A percentile compares a stretch with the other conserved stretches of the same genome.
Evolutionary conservation across 768 basidiomycete genomes (phyloP).

Genomic region (Suillus tomentosus): DNA sequence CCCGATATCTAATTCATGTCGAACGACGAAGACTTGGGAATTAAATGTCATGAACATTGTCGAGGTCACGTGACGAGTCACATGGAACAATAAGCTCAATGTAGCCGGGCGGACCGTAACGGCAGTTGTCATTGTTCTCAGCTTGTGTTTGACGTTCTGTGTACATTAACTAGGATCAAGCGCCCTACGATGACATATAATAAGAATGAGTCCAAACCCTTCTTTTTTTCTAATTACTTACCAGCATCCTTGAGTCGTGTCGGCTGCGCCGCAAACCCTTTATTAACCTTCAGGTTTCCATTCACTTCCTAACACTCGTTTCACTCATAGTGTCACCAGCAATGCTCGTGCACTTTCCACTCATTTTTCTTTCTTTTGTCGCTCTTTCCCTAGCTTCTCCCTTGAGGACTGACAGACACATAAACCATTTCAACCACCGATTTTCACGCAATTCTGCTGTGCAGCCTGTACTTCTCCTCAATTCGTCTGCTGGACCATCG

Average conservation of each 20-base stretch:
- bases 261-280: constrained; percentile 1
- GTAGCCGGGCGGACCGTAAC: not conserved
- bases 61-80: not conserved
- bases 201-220: not conserved
- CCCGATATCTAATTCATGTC: too few relatives aligned
- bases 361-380: not conserved
- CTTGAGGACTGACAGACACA: not conserved
- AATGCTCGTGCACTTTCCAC: constrained; percentile 4
- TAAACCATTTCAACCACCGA: not conserved
- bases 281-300: not conserved
- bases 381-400: constrained; percentile 5
- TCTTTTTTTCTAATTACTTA: not conserved
- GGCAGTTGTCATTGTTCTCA: not conserved
- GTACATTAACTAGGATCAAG: not conserved
- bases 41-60: not conserved
- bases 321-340: not conserved
- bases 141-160: not conserved
- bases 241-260: not conserved
- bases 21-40: too few relatives aligned
- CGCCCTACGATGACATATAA: not conserved
- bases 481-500: not conserved
- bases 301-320: not conserved
- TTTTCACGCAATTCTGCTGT: not conserved
- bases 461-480: not conserved
- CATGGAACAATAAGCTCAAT: not conserved